Conservation (phyloP, 139 green algal species). For the Coccomyxa sp. region DNA sequence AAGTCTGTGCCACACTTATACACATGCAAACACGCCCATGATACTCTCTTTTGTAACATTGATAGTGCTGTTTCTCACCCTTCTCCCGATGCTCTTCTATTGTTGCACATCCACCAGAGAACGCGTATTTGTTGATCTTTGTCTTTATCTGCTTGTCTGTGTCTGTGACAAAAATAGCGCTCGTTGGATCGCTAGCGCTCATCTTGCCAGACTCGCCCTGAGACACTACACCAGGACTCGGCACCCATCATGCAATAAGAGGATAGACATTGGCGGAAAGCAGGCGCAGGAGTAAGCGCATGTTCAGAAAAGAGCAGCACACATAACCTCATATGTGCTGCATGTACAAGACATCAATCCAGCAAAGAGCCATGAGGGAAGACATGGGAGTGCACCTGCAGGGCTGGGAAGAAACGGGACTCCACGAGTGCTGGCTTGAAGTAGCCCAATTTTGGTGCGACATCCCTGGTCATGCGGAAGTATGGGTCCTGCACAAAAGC, state of each 20-base stretch:
- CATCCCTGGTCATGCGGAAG: slow-evolving; percentile 56
- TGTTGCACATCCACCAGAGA: slow-evolving; percentile 86
- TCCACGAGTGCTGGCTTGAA: slow-evolving; percentile 83
- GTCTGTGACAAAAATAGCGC: slow-evolving; percentile 93
- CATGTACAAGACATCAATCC: background rate
- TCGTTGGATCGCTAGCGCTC: slow-evolving; percentile 82
- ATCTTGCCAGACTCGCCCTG: slow-evolving; percentile 98
- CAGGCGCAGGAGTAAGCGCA: too few relatives aligned
- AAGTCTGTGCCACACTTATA: too few relatives aligned
- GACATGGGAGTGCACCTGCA: slow-evolving; percentile 36
- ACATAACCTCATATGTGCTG: background rate
- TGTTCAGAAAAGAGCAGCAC: background rate
- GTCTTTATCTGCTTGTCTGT: slow-evolving; percentile 81
- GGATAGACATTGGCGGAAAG: too few relatives aligned
- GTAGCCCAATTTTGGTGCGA: slow-evolving; percentile 79
- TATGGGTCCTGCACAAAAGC: slow-evolving; percentile 85
- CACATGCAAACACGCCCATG: too few relatives aligned
- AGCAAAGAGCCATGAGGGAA: background rate
- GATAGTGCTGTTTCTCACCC: slow-evolving; percentile 18
- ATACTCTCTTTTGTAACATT: too few relatives aligned
- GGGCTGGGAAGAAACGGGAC: slow-evolving; percentile 88
- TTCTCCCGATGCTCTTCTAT: slow-evolving; percentile 84
- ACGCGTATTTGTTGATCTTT: slow-evolving; percentile 94
- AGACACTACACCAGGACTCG: background rate
- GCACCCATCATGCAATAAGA: background rate